Evolutionary conservation across 2,329 filamentous ascomycete genomes (phyloP).

Genomic region (Monosporascus sp.): DNA sequence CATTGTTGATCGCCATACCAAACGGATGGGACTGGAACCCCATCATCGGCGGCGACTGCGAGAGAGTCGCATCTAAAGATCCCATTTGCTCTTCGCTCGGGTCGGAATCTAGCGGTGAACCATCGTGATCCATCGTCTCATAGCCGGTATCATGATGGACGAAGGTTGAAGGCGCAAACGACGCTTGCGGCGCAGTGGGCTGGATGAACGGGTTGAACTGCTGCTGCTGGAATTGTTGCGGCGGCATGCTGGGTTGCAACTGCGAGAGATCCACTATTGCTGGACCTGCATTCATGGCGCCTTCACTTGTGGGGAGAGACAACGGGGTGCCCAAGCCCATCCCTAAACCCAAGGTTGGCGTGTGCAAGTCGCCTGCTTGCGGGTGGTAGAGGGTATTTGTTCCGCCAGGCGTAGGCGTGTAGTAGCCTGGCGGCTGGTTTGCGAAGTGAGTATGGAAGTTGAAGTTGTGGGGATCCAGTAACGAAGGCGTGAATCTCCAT

Average conservation of each 20-base stretch:
- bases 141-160: constrained; percentile 76
- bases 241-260: constrained; percentile 53
- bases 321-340: constrained; percentile 77
- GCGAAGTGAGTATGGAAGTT: constrained; percentile 70
- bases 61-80: constrained; percentile 55
- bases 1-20: constrained; percentile 38
- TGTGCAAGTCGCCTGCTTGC: constrained; percentile 82
- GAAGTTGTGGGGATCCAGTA: constrained; percentile 81
- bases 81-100: constrained; percentile 45
- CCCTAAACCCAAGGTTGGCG: constrained; percentile 66
- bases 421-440: constrained; percentile 76
- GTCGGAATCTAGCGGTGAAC: constrained; percentile 58
- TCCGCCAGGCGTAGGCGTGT: constrained; percentile 79
- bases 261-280: constrained; percentile 59
- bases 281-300: constrained; percentile 54
- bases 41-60: constrained; percentile 54
- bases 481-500: constrained; percentile 83
- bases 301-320: constrained; percentile 67
- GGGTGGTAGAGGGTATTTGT: constrained; percentile 76
- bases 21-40: constrained; percentile 49
- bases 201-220: constrained; percentile 69
- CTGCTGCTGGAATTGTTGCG: constrained; percentile 58
- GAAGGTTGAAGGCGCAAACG: constrained; percentile 75
- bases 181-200: constrained; percentile 46
- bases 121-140: constrained; percentile 72